Base-by-base conservation (phyloP, 73 alveolate species). In the Symbiodinium pilosum region DNA sequence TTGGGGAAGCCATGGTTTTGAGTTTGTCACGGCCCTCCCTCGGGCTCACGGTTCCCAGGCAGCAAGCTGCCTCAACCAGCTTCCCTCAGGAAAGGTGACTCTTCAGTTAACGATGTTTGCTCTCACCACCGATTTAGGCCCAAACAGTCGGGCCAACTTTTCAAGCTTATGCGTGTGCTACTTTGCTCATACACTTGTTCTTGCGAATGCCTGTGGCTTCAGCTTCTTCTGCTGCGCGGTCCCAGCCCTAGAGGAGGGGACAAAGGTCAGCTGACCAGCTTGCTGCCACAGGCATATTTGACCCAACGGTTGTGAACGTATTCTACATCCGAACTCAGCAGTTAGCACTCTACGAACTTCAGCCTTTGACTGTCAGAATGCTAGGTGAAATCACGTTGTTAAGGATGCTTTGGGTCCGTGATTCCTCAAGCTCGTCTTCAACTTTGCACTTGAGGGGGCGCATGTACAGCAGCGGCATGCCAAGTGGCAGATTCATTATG, bases 11-110 rank as follows among this genome's bases (percentile, higher is more conserved):
- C 30, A 64, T 64, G 81, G 34, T 64, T 64, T 64, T 64, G 81
- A 64, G 81, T 64, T 64, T 64, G 81, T 64, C 81, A 64, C 81
- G 81, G 81, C 81, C 81, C 81, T 64, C 81, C 81, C 81, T 64
- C 81, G 81, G 81, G 81, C 81, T 64, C 81, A 64, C 81, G 81
- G 81, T 64, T 64, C 81, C 81, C 81, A 4, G 81, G 81, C 81
- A 64, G 81, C 81, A 2, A 24, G 81, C 81, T 64, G 81, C 81
- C 81, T 2, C n/a, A n/a, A n/a, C 30, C 38, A 64, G 34, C 81
- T 64, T 64, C 81, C 81, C 81, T 47, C n/a, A 47, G 6, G 59
- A 6, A 64, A 28, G 81, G 81, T 38, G 81, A 64, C 34, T 64
- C 81, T 64, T 64, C 81, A n/a, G 81, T 64, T 64, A 38, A 32